These are phyloP conservation scores for Torulaspora delbrueckii DNA, from an alignment of 805 yeast genomes.

Conservation along the genomic window DNA sequence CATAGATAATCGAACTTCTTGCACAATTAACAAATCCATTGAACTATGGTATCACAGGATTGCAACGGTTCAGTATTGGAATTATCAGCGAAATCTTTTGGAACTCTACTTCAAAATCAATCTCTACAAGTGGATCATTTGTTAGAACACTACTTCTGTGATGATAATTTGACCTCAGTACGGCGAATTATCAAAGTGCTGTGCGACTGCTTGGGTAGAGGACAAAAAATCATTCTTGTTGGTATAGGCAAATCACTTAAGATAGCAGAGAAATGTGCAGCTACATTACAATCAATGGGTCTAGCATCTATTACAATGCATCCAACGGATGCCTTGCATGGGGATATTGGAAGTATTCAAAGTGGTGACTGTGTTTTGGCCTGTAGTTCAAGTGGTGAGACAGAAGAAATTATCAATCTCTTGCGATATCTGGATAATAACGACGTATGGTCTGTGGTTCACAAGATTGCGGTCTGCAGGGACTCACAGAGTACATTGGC, in stretches of 20 bases:
- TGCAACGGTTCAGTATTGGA: background rate
- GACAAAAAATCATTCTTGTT: conserved; percentile 66
- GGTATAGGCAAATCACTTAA: conserved; percentile 86
- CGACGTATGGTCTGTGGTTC: background rate
- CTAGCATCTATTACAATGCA: conserved; percentile 64
- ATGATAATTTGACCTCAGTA: background rate
- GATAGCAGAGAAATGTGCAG: conserved; percentile 71
- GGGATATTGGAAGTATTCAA: conserved; percentile 73
- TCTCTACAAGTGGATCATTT: conserved; percentile 19
- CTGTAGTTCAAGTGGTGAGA: conserved; percentile 73
- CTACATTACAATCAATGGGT: conserved; percentile 77
- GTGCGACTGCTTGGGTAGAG: conserved; percentile 36
- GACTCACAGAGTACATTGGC: conserved; percentile 15
- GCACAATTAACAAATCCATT: background rate
- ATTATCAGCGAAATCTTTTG: conserved; percentile 9
- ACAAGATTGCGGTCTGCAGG: conserved; percentile 17
- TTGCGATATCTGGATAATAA: conserved; percentile 15
- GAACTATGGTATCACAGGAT: background rate
- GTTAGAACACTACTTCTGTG: conserved; percentile 16
- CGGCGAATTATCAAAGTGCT: conserved; percentile 4
- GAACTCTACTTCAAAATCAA: conserved; percentile 17
- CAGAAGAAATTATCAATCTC: conserved; percentile 60
- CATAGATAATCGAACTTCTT: background rate
- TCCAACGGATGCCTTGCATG: conserved; percentile 86
- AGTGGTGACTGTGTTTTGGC: conserved; percentile 53